Base-by-base conservation (phyloP, 768 basidiomycete species). In the Boletus sensibilis region DNA sequence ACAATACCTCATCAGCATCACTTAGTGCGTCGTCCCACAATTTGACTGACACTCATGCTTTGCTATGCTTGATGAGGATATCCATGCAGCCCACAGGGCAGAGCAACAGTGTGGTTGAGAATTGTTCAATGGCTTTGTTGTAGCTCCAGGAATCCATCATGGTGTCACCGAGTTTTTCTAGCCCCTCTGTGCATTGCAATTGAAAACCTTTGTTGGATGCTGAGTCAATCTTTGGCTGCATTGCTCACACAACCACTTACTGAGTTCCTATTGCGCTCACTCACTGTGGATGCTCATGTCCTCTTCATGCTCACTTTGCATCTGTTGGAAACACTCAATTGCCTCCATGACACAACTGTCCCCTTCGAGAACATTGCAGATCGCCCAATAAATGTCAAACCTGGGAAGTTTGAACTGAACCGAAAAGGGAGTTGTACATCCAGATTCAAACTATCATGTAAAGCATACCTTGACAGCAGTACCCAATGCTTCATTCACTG, bases 291-390 rank as follows among this genome's bases (percentile, higher is more conserved):
- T n/a, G 9, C 12, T 21, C 11, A 14, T 49, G 18, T 51, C 47
- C 0, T 11, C 21, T 11, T 1, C 23, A 7, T 49, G 16, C 13
- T 63, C 53, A 6, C 8, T 23, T 11, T n/a, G 25, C 47, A 63
- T 40, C 23, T 16, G 42, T 23, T 1, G 33, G 25, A 58, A 58
- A 8, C 12, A 53, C 5, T 45, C 21, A 7, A 46, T 20, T 13
- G 51, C 50, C 13, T 58, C 51, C 8, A 10, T 5, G 34, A 55
- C 1, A 0, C 35, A 37, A 25, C 47, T 48, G 0, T 40, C 25
- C 3, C 4, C 0, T 34, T 55, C 50, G 7, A 63, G 61, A 16
- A n/a, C 35, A 1, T 58, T 35, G n/a, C 56, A 62, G 0, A 58
- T 50, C 10, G 13, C 29, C 5, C 14, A 41, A 12, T 57, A 57